These are phyloP conservation scores for Calonectria fujianensis DNA, from an alignment of 2,329 filamentous ascomycete species.

Conservation along the genomic window DNA sequence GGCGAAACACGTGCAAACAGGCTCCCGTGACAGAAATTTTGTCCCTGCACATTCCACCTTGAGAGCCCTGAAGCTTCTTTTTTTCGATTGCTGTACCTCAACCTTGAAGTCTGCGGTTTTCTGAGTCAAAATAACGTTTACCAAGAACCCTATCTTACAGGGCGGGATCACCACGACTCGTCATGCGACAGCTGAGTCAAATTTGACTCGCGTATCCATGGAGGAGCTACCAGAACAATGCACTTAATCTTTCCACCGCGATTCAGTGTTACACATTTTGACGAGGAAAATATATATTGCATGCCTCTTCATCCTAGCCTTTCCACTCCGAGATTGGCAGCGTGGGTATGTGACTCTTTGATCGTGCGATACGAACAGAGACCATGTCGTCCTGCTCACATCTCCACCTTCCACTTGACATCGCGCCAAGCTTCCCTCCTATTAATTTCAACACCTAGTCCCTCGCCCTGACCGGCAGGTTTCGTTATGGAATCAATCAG, in stretches of 20 bases:
- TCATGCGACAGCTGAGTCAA: too few species aligned
- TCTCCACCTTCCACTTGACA: neutral
- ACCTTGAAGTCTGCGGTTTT: too few species aligned
- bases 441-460: constrained; percentile 6
- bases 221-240: neutral
- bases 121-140: too few species aligned
- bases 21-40: too few species aligned
- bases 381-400: neutral
- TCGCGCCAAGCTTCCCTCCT: constrained; percentile 18
- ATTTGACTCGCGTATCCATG: neutral
- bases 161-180: too few species aligned
- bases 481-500: constrained; percentile 28
- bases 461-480: constrained; percentile 9
- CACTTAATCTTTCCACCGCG: neutral
- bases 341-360: neutral
- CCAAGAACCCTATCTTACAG: too few species aligned
- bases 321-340: neutral
- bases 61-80: too few species aligned
- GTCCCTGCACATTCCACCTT: too few species aligned
- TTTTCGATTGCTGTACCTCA: too few species aligned
- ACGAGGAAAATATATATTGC: neutral
- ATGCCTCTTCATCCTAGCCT: neutral
- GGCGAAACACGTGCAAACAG: too few species aligned
- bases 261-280: neutral
- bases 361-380: neutral